Conservation (phyloP, 192 early-diverging fungal genomes). For the Dimargaris cristalligena region DNA sequence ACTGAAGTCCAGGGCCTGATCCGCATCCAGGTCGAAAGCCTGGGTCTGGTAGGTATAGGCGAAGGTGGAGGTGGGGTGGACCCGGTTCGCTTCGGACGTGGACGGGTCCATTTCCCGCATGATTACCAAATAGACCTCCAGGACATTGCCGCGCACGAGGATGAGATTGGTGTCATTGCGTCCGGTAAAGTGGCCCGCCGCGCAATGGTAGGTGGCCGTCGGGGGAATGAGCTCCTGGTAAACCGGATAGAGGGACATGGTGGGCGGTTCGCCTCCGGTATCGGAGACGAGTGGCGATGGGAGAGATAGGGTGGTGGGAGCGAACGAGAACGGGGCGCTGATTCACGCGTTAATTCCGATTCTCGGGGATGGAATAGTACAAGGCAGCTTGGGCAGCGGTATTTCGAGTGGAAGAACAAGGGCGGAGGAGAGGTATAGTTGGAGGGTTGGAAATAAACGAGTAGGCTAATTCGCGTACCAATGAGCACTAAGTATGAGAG, state of each 20-base stretch:
- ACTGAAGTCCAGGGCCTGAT: not conserved
- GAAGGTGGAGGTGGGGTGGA: not conserved
- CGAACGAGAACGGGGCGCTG: no score
- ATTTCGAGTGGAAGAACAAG: no score
- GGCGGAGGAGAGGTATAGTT: no score
- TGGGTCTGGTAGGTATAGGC: not conserved
- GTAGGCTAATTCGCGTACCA: no score
- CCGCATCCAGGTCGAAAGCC: not conserved
- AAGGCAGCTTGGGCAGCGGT: no score
- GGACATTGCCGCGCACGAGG: not conserved
- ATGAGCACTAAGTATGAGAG: no score
- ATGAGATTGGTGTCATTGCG: slow-evolving; percentile 4
- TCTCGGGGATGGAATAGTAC: no score
- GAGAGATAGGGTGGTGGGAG: no score
- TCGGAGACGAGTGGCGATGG: no score
- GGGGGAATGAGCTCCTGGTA: slow-evolving; percentile 9
- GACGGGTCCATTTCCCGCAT: not conserved
- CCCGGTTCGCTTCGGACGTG: not conserved
- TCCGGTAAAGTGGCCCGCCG: not conserved
- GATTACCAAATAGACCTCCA: slow-evolving; percentile 4
- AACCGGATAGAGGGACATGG: slow-evolving; percentile 10
- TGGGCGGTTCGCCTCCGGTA: no score
- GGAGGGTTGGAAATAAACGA: no score
- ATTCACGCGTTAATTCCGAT: no score
- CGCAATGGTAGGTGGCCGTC: slow-evolving; percentile 7